Evolutionary conservation across 1,284 basidiomycete genomes (phyloP).

Genomic region (Heterobasidion parviporum): DNA sequence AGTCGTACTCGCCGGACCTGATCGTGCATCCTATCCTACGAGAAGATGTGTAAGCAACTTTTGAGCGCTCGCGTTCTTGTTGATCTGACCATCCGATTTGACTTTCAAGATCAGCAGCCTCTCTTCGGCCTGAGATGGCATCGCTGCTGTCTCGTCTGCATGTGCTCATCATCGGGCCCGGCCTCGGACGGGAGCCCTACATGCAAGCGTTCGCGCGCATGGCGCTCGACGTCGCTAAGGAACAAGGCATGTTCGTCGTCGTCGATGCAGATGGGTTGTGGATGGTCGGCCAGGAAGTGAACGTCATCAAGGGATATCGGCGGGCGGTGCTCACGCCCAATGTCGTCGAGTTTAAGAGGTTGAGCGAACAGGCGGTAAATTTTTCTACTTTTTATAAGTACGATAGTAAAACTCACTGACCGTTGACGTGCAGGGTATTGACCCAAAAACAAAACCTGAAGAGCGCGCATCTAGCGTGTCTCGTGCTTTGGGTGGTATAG

Average conservation of each 20-base stretch:
- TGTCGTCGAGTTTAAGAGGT: slow-evolving; percentile 85
- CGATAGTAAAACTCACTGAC: background rate
- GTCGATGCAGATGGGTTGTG: slow-evolving; percentile 90
- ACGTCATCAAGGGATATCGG: slow-evolving; percentile 72
- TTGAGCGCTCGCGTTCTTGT: background rate
- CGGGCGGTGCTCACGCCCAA: slow-evolving; percentile 89
- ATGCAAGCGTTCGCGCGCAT: slow-evolving; percentile 76
- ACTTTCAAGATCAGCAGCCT: slow-evolving; percentile 30
- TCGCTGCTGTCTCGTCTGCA: slow-evolving; percentile 81
- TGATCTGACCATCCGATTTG: background rate
- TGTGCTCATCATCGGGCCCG: slow-evolving; percentile 89
- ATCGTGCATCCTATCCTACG: slow-evolving; percentile 91
- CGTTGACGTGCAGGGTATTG: slow-evolving; percentile 36
- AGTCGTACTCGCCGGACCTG: slow-evolving; percentile 91
- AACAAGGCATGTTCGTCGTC: slow-evolving; percentile 76
- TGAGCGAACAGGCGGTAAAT: slow-evolving; percentile 69
- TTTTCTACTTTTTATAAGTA: background rate
- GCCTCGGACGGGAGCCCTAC: slow-evolving; percentile 81
- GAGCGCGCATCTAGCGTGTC: slow-evolving; percentile 61
- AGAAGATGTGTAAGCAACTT: slow-evolving; percentile 33
- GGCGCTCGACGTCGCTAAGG: slow-evolving; percentile 40
- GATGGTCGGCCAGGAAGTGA: slow-evolving; percentile 69
- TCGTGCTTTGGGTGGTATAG: slow-evolving; percentile 73
- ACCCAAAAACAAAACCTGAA: slow-evolving; percentile 35
- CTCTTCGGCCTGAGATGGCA: slow-evolving; percentile 53